Evolutionary conservation across 441 rosid species (phyloP).

Genomic region (Aleurites moluccanus): DNA sequence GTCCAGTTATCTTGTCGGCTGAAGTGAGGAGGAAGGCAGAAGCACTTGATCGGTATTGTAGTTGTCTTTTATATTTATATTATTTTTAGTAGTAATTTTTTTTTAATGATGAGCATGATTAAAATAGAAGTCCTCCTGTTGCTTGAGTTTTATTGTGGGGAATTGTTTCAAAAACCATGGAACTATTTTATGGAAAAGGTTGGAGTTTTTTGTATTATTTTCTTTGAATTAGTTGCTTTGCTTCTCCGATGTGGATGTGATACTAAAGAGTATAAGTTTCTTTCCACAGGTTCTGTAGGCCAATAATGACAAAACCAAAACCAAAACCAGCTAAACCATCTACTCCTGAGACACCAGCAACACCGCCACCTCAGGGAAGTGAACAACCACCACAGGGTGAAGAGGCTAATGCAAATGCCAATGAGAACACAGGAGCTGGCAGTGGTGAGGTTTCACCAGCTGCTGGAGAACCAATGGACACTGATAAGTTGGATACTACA

Average conservation of each 20-base stretch:
- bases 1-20: constrained; percentile 75
- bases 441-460: constrained; percentile 41
- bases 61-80: not conserved
- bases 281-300: constrained; percentile 69
- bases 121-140: not conserved
- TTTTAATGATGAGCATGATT: not conserved
- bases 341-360: constrained; percentile 47
- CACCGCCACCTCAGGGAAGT: constrained; percentile 51
- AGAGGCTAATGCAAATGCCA: constrained; percentile 20
- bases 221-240: not conserved
- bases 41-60: constrained; percentile 73
- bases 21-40: constrained; percentile 83
- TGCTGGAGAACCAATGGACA: constrained; percentile 69
- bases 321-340: constrained; percentile 72
- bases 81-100: not conserved
- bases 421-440: constrained; percentile 29
- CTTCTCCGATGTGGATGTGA: not conserved
- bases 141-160: not conserved
- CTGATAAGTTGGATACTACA: constrained; percentile 47
- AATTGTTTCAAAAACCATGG: not conserved
- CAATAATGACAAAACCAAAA: constrained; percentile 76
- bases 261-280: not conserved
- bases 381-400: constrained; percentile 42
- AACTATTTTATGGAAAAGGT: not conserved
- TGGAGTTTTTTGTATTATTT: not conserved